phyloP scores from a whole-genome alignment of 139 green algal species.

The Zygnema circumcarinatum region DNA sequence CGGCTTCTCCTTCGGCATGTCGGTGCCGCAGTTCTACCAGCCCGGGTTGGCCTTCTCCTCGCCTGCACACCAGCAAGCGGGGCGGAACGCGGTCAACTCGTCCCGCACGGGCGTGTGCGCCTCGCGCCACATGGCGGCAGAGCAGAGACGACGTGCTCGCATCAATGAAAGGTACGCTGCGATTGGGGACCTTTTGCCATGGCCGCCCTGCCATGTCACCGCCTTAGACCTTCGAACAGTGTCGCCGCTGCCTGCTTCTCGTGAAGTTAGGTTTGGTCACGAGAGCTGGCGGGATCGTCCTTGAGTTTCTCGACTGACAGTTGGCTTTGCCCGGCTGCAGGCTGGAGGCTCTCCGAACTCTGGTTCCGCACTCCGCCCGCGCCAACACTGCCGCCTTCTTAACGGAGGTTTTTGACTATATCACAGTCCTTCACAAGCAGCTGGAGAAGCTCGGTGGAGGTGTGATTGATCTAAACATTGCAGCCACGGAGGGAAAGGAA shows the following conservation, averaged over 20 bases:
- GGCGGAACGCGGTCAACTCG: background rate
- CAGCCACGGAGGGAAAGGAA: slow-evolving; percentile 18
- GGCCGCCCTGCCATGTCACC: background rate
- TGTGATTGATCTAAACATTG: slow-evolving; percentile 41
- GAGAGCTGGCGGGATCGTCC: too few species aligned
- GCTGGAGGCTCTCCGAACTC: slow-evolving; percentile 42
- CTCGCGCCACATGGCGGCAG: slow-evolving; percentile 50
- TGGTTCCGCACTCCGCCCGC: slow-evolving; percentile 50
- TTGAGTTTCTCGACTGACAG: too few species aligned
- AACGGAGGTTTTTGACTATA: slow-evolving; percentile 52
- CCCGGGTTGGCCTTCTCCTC: background rate
- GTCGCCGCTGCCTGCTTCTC: background rate
- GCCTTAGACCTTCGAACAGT: background rate
- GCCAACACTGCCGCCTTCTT: slow-evolving; percentile 55
- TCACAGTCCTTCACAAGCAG: slow-evolving; percentile 44
- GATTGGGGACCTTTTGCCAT: background rate
- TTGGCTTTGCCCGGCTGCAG: slow-evolving; percentile 29
- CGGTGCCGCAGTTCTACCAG: slow-evolving; percentile 24
- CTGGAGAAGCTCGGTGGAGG: slow-evolving; percentile 26
- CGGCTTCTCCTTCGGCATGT: background rate
- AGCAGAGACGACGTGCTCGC: slow-evolving; percentile 39
- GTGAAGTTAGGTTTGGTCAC: background rate
- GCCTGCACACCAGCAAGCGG: background rate
- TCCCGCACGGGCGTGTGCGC: slow-evolving; percentile 36
- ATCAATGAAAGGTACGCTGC: slow-evolving; percentile 54